Conservation (phyloP, 306 rosid genomes). For the Myrica gale region DNA sequence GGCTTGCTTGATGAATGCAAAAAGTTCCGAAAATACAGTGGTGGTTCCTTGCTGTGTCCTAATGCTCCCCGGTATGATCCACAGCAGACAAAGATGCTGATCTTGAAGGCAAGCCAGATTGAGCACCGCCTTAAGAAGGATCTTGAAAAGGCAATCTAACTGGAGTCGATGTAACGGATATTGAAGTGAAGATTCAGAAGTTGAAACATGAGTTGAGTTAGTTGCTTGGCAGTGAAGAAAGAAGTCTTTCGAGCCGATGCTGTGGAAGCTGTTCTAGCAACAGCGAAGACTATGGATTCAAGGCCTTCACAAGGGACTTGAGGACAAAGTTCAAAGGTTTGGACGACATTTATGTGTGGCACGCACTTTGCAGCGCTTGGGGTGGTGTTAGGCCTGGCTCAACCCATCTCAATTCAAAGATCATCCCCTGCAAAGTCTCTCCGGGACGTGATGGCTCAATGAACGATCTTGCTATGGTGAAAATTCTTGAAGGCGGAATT, state of each 20-base stretch:
- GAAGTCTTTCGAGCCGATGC: background rate
- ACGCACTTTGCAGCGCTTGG: slow-evolving; percentile 57
- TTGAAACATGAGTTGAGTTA: slow-evolving; percentile 54
- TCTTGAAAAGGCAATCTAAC: slow-evolving; percentile 34
- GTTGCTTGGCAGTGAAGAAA: slow-evolving; percentile 39
- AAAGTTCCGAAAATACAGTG: slow-evolving; percentile 56
- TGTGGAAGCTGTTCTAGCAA: background rate
- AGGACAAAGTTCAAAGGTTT: slow-evolving; percentile 38
- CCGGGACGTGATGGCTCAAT: slow-evolving; percentile 45
- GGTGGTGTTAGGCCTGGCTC: slow-evolving; percentile 53
- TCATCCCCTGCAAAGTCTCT: slow-evolving; percentile 40
- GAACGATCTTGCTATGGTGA: slow-evolving; percentile 50
- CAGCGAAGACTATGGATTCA: slow-evolving; percentile 46
- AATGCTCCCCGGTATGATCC: slow-evolving; percentile 59
- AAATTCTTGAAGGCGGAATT: slow-evolving; percentile 44
- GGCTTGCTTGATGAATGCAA: slow-evolving; percentile 69
- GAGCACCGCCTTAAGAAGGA: slow-evolving; percentile 46
- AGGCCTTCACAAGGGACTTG: slow-evolving; percentile 61
- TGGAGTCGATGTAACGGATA: slow-evolving; percentile 28
- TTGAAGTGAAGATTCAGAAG: slow-evolving; percentile 41
- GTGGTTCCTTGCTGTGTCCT: slow-evolving; percentile 49
- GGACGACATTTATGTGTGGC: slow-evolving; percentile 55
- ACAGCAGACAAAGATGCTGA: slow-evolving; percentile 40
- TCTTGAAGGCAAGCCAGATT: slow-evolving; percentile 51
- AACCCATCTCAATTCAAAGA: slow-evolving; percentile 34